Conservation (phyloP, 768 basidiomycete genomes). For the Cantharellus anzutake region DNA sequence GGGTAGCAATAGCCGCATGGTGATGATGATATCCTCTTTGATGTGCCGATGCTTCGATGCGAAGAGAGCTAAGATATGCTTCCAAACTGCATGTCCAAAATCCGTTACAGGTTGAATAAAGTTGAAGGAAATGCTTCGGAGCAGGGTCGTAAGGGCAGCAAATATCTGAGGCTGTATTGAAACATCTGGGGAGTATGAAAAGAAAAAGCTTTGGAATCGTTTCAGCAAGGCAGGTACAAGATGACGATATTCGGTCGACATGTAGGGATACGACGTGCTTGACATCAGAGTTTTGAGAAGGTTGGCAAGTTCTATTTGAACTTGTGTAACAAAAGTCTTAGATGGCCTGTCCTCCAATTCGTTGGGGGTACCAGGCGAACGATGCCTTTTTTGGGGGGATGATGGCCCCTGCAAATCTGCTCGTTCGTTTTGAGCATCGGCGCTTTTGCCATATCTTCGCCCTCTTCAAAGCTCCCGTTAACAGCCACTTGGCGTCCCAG, state of each 20-base stretch:
- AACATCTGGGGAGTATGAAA: constrained; percentile 47
- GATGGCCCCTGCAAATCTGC: constrained; percentile 15
- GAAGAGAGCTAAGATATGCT: constrained; percentile 51
- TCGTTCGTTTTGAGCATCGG: constrained; percentile 13
- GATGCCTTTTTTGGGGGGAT: constrained; percentile 18
- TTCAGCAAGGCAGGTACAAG: constrained; percentile 33
- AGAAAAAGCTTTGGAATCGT: constrained; percentile 43
- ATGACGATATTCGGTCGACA: constrained; percentile 23
- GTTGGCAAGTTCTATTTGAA: constrained; percentile 54
- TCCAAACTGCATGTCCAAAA: constrained; percentile 47
- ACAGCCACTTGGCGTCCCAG: constrained; percentile 33
- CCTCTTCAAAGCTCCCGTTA: constrained; percentile 14
- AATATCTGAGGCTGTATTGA: constrained; percentile 66
- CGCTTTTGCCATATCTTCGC: constrained; percentile 12
- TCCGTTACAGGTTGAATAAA: constrained; percentile 33
- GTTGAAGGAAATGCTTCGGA: constrained; percentile 68
- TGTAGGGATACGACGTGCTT: constrained; percentile 38
- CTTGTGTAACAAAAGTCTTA: constrained; percentile 17
- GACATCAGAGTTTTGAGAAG: constrained; percentile 41
- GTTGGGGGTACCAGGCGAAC: constrained; percentile 7
- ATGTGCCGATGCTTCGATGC: constrained; percentile 51
- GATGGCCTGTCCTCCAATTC: background rate
- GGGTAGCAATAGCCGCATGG: constrained; percentile 53
- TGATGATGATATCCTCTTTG: constrained; percentile 64
- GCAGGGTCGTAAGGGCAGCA: constrained; percentile 40